Conservation (phyloP, 805 yeast genomes). For the Myxozyma neglecta region DNA sequence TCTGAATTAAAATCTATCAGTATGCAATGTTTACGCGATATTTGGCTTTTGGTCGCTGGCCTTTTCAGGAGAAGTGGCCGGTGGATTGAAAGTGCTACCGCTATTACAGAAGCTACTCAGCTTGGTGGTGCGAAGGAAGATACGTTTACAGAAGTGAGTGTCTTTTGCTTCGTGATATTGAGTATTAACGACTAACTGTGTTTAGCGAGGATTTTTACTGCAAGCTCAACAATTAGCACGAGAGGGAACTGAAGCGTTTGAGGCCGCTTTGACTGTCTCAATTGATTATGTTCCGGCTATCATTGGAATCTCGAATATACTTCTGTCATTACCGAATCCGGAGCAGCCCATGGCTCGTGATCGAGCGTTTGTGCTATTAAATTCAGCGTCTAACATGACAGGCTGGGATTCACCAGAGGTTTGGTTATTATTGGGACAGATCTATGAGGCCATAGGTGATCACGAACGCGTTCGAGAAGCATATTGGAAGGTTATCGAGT, state of each 20-base stretch:
- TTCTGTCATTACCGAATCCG: conserved; percentile 7
- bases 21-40: conserved; percentile 28
- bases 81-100: conserved; percentile 27
- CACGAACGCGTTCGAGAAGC: conserved; percentile 13
- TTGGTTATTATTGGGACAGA: conserved; percentile 26
- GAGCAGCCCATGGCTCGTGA: conserved; percentile 33
- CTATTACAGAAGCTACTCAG: conserved; percentile 27
- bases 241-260: conserved; percentile 24
- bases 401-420: conserved; percentile 30
- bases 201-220: conserved; percentile 25
- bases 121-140: conserved; percentile 30
- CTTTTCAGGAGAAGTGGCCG: conserved; percentile 22
- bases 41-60: conserved; percentile 30
- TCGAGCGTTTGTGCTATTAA: conserved; percentile 28
- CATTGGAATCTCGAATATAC: conserved; percentile 17
- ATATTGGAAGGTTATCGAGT: conserved; percentile 22
- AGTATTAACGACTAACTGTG: not conserved
- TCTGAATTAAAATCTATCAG: conserved; percentile 23
- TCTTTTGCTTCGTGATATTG: not conserved
- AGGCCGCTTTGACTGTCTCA: conserved; percentile 30
- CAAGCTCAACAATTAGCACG: conserved; percentile 14
- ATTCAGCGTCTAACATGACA: conserved; percentile 16
- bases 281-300: conserved; percentile 29
- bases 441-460: conserved; percentile 18
- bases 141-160: conserved; percentile 26